A percentile compares a stretch with the other conserved stretches of the same genome.
Evolutionary conservation across 768 basidiomycete genomes (phyloP).

Genomic region (Crepidotus variabilis): DNA sequence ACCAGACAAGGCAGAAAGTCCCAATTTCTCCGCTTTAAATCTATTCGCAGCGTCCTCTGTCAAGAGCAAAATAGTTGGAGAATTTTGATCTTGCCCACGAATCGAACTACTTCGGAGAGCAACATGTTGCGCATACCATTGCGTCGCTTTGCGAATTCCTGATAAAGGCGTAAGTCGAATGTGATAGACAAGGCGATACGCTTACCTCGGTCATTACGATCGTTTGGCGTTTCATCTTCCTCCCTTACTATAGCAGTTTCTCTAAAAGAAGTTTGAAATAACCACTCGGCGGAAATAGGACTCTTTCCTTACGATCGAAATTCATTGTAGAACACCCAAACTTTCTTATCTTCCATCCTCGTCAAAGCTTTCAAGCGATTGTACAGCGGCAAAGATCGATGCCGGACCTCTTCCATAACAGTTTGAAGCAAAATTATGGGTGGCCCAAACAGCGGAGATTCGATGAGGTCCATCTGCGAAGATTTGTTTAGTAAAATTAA

Average conservation of each 20-base stretch:
- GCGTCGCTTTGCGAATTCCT: slow-evolving; percentile 87
- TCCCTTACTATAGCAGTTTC: slow-evolving; percentile 79
- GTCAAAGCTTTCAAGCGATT: slow-evolving; percentile 86
- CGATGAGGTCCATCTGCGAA: slow-evolving; percentile 87
- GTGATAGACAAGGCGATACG: background rate
- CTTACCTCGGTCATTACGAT: slow-evolving; percentile 89
- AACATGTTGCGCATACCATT: slow-evolving; percentile 85
- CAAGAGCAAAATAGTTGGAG: slow-evolving; percentile 72
- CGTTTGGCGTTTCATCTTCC: slow-evolving; percentile 83
- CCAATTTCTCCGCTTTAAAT: slow-evolving; percentile 64
- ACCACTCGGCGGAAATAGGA: too few species aligned
- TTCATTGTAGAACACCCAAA: slow-evolving; percentile 87
- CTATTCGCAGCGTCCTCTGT: slow-evolving; percentile 89
- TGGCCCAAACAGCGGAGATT: slow-evolving; percentile 66
- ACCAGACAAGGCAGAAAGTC: slow-evolving; percentile 65
- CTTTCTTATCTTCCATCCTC: slow-evolving; percentile 80
- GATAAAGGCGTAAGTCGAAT: background rate
- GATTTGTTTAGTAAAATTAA: slow-evolving; percentile 7
- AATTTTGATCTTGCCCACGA: slow-evolving; percentile 41
- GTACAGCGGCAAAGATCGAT: slow-evolving; percentile 88
- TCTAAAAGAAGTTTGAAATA: slow-evolving; percentile 29
- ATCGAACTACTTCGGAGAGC: slow-evolving; percentile 44
- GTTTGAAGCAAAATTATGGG: slow-evolving; percentile 93
- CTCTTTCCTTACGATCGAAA: slow-evolving; percentile 62
- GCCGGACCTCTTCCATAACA: slow-evolving; percentile 93